phyloP scores from a whole-genome alignment of 2,329 filamentous ascomycete genomes.

The Helotiales sp. region DNA sequence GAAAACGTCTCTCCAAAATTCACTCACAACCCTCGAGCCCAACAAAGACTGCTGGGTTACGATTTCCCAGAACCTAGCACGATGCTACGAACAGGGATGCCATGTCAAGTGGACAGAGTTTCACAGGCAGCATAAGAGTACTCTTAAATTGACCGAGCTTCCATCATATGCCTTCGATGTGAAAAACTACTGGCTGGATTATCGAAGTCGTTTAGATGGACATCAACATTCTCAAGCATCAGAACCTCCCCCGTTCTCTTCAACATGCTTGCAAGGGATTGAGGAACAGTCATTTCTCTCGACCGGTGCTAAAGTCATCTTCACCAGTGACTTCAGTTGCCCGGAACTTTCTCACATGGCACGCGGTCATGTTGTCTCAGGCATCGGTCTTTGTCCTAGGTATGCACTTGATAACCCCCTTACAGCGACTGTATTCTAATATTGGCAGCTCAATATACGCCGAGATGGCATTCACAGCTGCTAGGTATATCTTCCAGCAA shows the following conservation, averaged over 20 bases:
- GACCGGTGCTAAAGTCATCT: background rate
- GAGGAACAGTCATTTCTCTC: background rate
- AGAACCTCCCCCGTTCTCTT: conserved; percentile 30
- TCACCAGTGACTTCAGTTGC: background rate
- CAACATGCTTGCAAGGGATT: background rate
- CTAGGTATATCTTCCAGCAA: background rate
- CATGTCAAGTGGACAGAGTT: conserved; percentile 73
- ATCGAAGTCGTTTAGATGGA: conserved; percentile 65
- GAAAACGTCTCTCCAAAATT: conserved; percentile 49
- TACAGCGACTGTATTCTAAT: background rate
- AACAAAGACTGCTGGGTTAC: conserved; percentile 69
- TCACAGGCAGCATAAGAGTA: conserved; percentile 62
- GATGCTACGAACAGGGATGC: conserved; percentile 65
- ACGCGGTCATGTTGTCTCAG: conserved; percentile 14
- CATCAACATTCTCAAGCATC: conserved; percentile 56
- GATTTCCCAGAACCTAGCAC: conserved; percentile 59
- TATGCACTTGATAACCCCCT: background rate
- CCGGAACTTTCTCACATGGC: conserved; percentile 45
- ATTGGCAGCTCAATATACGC: background rate
- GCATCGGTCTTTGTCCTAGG: conserved; percentile 27
- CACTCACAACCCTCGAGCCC: conserved; percentile 63
- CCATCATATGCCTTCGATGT: conserved; percentile 71
- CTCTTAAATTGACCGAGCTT: conserved; percentile 63
- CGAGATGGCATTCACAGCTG: background rate
- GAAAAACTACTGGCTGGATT: conserved; percentile 71